A percentile compares a stretch with the other conserved stretches of the same genome.
Conservation (phyloP, 1,284 basidiomycete species). For the Taiwanofungus camphoratus region DNA sequence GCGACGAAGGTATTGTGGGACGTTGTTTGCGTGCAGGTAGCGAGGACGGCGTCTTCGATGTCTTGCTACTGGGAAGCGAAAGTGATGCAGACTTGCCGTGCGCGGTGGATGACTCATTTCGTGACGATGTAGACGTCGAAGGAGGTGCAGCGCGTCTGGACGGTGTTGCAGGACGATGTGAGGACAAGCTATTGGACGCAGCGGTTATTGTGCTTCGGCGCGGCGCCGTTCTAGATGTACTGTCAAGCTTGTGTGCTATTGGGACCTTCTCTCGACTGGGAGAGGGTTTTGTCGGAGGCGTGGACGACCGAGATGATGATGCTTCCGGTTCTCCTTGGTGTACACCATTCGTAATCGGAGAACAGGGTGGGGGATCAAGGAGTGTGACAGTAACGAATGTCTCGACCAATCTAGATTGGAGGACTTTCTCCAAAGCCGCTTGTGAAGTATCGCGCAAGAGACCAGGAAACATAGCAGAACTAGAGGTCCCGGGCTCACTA, state of each 20-base stretch:
- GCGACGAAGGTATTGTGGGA: conserved; percentile 8
- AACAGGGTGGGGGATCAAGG: conserved; percentile 19
- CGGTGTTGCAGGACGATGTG: conserved; percentile 4
- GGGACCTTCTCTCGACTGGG: background rate
- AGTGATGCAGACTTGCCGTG: conserved; percentile 15
- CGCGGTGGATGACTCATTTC: conserved; percentile 1
- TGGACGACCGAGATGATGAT: conserved; percentile 12
- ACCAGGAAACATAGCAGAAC: conserved; percentile 25
- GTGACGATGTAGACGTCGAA: conserved; percentile 8
- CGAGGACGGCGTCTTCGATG: conserved; percentile 8
- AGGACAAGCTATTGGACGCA: conserved; percentile 3
- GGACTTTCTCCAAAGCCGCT: conserved; percentile 57
- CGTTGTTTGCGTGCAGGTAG: conserved; percentile 13
- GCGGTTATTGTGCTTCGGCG: conserved; percentile 12
- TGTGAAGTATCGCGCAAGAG: conserved; percentile 58
- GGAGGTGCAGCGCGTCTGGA: conserved; percentile 9
- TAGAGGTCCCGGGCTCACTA: conserved; percentile 16
- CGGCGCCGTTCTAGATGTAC: conserved; percentile 5
- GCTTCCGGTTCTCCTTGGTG: conserved; percentile 13
- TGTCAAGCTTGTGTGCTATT: background rate
- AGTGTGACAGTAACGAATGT: conserved; percentile 63
- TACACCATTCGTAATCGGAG: conserved; percentile 7
- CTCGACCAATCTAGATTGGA: conserved; percentile 72
- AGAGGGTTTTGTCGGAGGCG: conserved; percentile 7
- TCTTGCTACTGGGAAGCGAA: conserved; percentile 10